These are phyloP conservation scores for Spergularia bocconei DNA, from an alignment of 148 eudicot species.

Conservation along the genomic window DNA sequence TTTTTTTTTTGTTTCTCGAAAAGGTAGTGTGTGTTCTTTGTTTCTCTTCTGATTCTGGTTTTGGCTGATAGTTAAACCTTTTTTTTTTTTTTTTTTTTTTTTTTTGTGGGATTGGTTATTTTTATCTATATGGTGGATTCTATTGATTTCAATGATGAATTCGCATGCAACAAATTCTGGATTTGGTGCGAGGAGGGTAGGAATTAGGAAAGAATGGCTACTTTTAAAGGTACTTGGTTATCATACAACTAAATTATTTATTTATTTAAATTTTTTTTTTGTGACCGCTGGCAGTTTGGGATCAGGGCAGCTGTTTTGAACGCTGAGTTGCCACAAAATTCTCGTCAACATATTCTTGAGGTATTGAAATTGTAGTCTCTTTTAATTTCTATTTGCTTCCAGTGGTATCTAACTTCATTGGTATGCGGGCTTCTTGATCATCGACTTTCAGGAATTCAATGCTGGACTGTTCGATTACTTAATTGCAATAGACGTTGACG, in stretches of 20 bases:
- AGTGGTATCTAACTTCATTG: neutral
- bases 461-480: constrained; percentile 94
- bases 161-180: neutral
- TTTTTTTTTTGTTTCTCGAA: no score
- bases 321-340: constrained; percentile 96
- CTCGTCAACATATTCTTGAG: constrained; percentile 95
- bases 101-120: no score
- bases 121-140: no score
- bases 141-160: no score
- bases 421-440: constrained; percentile 1
- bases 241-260: neutral
- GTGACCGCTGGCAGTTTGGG: constrained; percentile 54
- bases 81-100: no score
- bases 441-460: constrained; percentile 66
- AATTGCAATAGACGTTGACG: constrained; percentile 78
- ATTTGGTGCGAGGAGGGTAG: neutral
- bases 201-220: neutral
- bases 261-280: neutral
- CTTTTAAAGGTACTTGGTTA: neutral
- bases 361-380: constrained; percentile 31
- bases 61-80: no score
- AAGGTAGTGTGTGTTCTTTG: no score
- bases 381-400: neutral
- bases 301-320: constrained; percentile 85
- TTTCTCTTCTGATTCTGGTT: no score